Percentiles rank a stretch among this genome's conserved stretches.
Conservation (phyloP, 805 yeast genomes). For the Diddensiella transvaalensis region DNA sequence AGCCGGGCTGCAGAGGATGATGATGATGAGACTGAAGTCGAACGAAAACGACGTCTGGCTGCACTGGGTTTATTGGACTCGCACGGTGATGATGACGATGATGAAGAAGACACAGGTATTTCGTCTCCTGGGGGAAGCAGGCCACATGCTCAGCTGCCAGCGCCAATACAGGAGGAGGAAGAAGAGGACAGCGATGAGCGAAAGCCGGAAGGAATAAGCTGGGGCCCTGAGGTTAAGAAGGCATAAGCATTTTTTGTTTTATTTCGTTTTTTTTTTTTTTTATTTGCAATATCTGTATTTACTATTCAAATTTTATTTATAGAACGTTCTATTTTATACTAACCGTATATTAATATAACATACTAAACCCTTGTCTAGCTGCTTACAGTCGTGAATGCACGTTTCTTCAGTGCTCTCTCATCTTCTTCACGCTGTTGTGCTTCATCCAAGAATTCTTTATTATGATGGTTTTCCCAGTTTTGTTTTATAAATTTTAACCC, state of each 20-base stretch:
- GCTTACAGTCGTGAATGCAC: slow-evolving; percentile 46
- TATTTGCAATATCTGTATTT: not conserved
- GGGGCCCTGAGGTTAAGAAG: slow-evolving; percentile 18
- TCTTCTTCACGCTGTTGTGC: slow-evolving; percentile 51
- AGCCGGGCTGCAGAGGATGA: slow-evolving; percentile 8
- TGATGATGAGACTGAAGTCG: slow-evolving; percentile 58
- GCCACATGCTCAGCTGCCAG: slow-evolving; percentile 6
- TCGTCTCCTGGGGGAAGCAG: slow-evolving; percentile 1
- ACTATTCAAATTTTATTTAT: not conserved
- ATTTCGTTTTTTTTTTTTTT: not conserved
- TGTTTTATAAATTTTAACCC: slow-evolving; percentile 71
- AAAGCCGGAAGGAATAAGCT: slow-evolving; percentile 12
- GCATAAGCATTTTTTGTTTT: not conserved
- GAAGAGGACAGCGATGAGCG: slow-evolving; percentile 15
- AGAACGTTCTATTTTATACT: slow-evolving; percentile 2
- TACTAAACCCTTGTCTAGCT: not conserved
- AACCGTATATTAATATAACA: slow-evolving; percentile 1
- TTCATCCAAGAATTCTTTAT: slow-evolving; percentile 68
- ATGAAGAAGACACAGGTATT: slow-evolving; percentile 15
- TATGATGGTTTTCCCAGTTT: slow-evolving; percentile 78
- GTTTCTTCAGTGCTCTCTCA: slow-evolving; percentile 60
- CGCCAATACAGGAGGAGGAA: slow-evolving; percentile 18
- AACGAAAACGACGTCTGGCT: slow-evolving; percentile 55
- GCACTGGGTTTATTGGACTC: slow-evolving; percentile 32
- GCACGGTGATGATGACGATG: slow-evolving; percentile 25